Conservation (phyloP, 2,329 filamentous ascomycete species). For the Hymenoscyphus scutula region DNA sequence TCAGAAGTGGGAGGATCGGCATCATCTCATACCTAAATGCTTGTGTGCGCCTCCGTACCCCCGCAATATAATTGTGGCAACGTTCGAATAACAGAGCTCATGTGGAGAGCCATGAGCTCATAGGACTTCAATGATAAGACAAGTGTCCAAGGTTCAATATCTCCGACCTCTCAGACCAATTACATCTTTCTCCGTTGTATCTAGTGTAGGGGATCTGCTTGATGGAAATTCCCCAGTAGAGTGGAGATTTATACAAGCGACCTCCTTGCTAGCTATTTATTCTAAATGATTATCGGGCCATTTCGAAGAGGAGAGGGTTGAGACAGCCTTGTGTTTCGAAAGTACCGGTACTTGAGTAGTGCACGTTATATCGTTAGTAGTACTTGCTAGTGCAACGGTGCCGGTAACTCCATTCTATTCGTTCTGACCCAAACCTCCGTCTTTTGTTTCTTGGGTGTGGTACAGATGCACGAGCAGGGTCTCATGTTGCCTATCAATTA, state of each 20-base stretch:
- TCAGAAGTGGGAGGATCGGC: background rate
- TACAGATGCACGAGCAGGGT: background rate
- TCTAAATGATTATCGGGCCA: background rate
- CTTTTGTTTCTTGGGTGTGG: background rate
- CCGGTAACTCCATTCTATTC: too few species aligned
- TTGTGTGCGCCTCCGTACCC: background rate
- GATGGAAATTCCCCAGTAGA: background rate
- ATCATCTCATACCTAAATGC: background rate
- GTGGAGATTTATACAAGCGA: background rate
- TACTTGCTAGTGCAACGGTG: background rate
- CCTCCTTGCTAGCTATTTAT: background rate
- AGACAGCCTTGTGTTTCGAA: background rate
- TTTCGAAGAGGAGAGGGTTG: background rate
- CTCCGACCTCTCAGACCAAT: background rate
- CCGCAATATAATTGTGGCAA: background rate
- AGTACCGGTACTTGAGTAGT: too few species aligned
- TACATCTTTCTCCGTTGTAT: background rate
- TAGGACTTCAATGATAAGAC: background rate
- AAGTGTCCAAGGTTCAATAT: background rate
- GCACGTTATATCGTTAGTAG: background rate
- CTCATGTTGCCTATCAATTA: background rate
- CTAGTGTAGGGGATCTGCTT: background rate
- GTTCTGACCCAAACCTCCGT: background rate
- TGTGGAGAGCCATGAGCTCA: constrained; percentile 2
- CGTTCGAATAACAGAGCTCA: background rate